These are phyloP conservation scores for Pseudogymnoascus sp. DNA, from an alignment of 2,329 filamentous ascomycete species.

Conservation along the genomic window DNA sequence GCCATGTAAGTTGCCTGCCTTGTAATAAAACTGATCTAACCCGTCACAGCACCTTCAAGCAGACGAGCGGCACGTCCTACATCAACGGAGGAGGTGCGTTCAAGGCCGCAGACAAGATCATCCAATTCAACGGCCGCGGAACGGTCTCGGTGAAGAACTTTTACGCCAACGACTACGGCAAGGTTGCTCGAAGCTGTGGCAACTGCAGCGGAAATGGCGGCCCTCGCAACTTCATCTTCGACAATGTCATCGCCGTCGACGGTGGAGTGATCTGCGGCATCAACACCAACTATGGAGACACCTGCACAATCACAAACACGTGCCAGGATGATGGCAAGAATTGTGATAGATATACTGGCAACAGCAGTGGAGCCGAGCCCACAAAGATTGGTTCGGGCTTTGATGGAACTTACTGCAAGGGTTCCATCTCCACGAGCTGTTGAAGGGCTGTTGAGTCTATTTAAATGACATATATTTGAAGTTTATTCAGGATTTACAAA, in stretches of 20 bases:
- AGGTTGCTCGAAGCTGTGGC: conserved; percentile 44
- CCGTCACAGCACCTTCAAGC: conserved; percentile 27
- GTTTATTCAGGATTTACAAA: background rate
- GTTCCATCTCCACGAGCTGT: conserved; percentile 15
- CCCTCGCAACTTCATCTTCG: conserved; percentile 38
- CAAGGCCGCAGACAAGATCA: conserved; percentile 35
- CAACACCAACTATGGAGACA: conserved; percentile 46
- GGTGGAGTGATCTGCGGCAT: conserved; percentile 41
- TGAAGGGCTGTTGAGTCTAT: background rate
- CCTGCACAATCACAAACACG: conserved; percentile 36
- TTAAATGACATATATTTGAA: background rate
- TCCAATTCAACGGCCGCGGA: conserved; percentile 38
- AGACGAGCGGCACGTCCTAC: conserved; percentile 34
- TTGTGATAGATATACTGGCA: conserved; percentile 31
- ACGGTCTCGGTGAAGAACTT: conserved; percentile 31
- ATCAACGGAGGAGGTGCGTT: conserved; percentile 39
- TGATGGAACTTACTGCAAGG: conserved; percentile 31
- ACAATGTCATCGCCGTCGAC: conserved; percentile 35
- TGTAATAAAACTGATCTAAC: background rate
- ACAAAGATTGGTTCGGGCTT: conserved; percentile 32
- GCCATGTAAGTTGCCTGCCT: conserved; percentile 10
- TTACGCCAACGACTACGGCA: conserved; percentile 38
- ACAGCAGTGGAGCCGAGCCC: conserved; percentile 32
- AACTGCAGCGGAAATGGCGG: conserved; percentile 38
- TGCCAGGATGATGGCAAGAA: conserved; percentile 25